phyloP scores from a whole-genome alignment of 352 stramenopile genomes.

The Blastocystis sp. region DNA sequence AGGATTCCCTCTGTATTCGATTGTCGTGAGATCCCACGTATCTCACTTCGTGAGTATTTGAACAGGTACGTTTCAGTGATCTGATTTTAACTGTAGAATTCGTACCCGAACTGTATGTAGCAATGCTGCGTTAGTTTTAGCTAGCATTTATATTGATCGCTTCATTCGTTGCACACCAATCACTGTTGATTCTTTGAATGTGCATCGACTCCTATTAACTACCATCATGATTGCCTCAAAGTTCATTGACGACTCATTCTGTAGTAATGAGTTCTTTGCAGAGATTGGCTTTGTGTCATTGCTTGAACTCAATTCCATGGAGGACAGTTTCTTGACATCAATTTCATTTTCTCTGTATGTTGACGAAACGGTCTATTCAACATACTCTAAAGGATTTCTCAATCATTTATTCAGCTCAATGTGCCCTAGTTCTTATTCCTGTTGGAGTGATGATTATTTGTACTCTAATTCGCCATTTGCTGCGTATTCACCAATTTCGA shows the following conservation, averaged over 20 bases:
- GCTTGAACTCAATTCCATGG: constrained; percentile 89
- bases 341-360: constrained; percentile 47
- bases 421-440: not conserved
- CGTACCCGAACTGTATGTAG: not conserved
- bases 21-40: not conserved
- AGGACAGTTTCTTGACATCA: constrained; percentile 87
- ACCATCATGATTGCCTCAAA: constrained; percentile 69
- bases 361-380: not conserved
- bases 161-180: not conserved
- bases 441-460: too few species aligned
- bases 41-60: constrained; percentile 36
- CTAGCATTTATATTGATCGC: constrained; percentile 39
- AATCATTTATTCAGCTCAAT: not conserved
- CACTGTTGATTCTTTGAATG: constrained; percentile 37
- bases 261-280: constrained; percentile 99
- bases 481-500: too few species aligned
- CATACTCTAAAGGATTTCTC: not conserved
- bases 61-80: not conserved
- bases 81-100: constrained; percentile 17
- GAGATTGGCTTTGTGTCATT: constrained; percentile 72
- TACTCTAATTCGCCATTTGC: too few species aligned
- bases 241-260: constrained; percentile 98
- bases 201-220: constrained; percentile 67
- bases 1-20: constrained; percentile 1
- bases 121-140: not conserved